Base-by-base conservation (phyloP, 306 rosid species). In the Medicago lupulina region DNA sequence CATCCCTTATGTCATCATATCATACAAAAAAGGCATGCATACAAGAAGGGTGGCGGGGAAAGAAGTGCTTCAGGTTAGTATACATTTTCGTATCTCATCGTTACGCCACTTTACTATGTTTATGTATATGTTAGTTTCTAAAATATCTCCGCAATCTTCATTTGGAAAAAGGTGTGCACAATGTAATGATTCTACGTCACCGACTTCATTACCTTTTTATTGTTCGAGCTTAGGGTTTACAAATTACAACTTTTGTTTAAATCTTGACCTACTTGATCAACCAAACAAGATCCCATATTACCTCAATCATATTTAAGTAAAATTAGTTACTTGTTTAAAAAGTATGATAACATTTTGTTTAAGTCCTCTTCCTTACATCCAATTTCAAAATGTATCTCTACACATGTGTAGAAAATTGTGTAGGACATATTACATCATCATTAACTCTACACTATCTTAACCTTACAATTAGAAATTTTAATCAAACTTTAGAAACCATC, bases 1-100 rank as follows among this genome's bases (percentile, higher is more conserved):
- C 85, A 85, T 17, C 85, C 86, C 17, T 79, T 89, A 87, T 44
- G 55, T 44, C 76, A 69, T 70, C 74, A 78, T 79, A 75, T 80
- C 69, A 85, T 81, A 75, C 67, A 61, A 61, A 87, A 81, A 63
- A 81, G 75, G 72, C 73, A 76, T 4, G 54, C 62, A 67, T 62
- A 79, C 50, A 86, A 25, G 50, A 84, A 62, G 25, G 73, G 18
- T 40, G 47, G 75, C 7, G 70, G 1, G 8, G 36, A 21, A 74
- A 71, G 18, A 43, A 67, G n/a, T 70, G 36, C 2, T 43, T 2
- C 34, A 1, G 84, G 89, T 84, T 51, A 70, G 76, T 14, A 34
- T 4, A 17, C n/a, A 34, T 4, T 61, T 76, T 39, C 19, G 10
- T 3, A 19, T 9, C 78, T 64, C n/a, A 6, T 61, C 31, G 2